Evolutionary conservation across 1,284 basidiomycete genomes (phyloP).

Genomic region (Ceratobasidium papillatum): DNA sequence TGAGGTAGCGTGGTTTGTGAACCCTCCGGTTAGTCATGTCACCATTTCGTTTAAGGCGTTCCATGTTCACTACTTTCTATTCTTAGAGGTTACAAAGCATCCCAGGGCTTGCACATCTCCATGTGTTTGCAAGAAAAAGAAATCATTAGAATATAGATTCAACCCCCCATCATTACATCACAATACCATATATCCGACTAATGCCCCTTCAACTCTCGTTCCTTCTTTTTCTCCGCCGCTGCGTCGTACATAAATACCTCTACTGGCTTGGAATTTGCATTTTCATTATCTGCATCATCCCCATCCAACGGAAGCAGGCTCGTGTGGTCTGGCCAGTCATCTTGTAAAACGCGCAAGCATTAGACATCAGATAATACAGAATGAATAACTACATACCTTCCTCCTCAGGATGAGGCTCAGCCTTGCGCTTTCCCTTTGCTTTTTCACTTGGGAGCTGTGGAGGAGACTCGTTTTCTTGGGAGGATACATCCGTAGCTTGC

Average conservation of each 20-base stretch:
- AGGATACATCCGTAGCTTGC: conserved; percentile 51
- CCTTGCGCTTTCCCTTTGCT: conserved; percentile 78
- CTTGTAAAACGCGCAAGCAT: conserved; percentile 1
- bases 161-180: not conserved
- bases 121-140: conserved; percentile 76
- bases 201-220: conserved; percentile 50
- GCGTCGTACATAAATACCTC: conserved; percentile 80
- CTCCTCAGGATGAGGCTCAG: conserved; percentile 47
- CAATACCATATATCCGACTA: conserved; percentile 10
- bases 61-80: not conserved
- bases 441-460: conserved; percentile 70
- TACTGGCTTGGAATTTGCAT: conserved; percentile 55
- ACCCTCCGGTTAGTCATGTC: conserved; percentile 70
- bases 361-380: not conserved
- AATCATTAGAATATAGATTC: conserved; percentile 30
- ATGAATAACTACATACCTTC: conserved; percentile 9
- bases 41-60: not conserved
- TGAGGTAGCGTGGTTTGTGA: conserved; percentile 89
- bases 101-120: conserved; percentile 77
- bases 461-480: conserved; percentile 49
- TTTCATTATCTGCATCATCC: conserved; percentile 18
- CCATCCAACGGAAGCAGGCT: conserved; percentile 40
- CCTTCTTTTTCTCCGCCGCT: conserved; percentile 73
- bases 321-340: conserved; percentile 32
- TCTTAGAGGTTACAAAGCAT: conserved; percentile 78